Evolutionary conservation across 352 stramenopile species (phyloP).

Genomic region (Plasmopara muralis): DNA sequence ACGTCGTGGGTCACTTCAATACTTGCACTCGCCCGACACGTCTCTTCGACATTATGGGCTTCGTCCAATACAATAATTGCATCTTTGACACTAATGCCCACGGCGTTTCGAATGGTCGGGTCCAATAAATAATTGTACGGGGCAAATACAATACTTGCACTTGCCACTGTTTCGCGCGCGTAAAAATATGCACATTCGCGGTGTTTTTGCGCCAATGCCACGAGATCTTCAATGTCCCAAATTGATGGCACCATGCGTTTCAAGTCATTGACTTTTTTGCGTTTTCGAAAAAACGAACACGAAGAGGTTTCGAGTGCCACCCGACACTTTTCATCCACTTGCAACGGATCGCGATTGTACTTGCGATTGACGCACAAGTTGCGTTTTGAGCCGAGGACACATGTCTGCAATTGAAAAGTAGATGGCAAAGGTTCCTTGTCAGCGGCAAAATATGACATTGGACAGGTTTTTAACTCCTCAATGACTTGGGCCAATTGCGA

Average conservation of each 20-base stretch:
- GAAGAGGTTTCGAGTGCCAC: constrained; percentile 24
- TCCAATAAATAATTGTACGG: constrained; percentile 88
- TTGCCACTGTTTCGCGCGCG: constrained; percentile 35
- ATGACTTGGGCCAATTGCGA: constrained; percentile 80
- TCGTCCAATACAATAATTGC: constrained; percentile 81
- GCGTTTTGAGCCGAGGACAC: constrained; percentile 68
- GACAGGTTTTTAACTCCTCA: constrained; percentile 74
- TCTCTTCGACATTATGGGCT: constrained; percentile 85
- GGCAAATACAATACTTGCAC: constrained; percentile 78
- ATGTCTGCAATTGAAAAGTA: constrained; percentile 51
- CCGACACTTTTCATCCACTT: constrained; percentile 76
- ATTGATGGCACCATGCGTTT: constrained; percentile 43
- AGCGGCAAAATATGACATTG: constrained; percentile 40
- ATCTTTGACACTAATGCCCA: constrained; percentile 65
- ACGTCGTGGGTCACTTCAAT: constrained; percentile 57
- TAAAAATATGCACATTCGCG: constrained; percentile 80
- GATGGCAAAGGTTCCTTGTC: too few species aligned
- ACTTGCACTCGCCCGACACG: constrained; percentile 70
- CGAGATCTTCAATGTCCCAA: constrained; percentile 84
- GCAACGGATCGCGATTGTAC: constrained; percentile 46
- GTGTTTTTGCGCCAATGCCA: constrained; percentile 61
- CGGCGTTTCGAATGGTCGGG: constrained; percentile 59
- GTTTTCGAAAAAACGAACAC: constrained; percentile 32
- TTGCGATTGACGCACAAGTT: constrained; percentile 78
- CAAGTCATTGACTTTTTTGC: constrained; percentile 32